phyloP scores from a whole-genome alignment of 2,329 filamentous ascomycete genomes.

The Aureobasidium leucospermi region DNA sequence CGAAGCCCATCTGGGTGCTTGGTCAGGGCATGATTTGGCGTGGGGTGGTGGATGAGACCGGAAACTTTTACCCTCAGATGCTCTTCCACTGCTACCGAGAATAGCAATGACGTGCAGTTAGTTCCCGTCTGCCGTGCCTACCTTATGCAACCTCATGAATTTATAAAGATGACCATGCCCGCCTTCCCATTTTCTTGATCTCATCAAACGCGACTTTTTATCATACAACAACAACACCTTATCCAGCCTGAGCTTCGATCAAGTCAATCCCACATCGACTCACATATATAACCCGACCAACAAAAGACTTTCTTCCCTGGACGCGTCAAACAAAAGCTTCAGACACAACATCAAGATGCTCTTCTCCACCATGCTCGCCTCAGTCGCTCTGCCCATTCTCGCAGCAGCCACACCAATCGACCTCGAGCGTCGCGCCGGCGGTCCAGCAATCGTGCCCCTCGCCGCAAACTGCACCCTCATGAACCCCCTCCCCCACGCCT shows the following conservation, averaged over 20 bases:
- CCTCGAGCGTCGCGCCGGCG: constrained; percentile 26
- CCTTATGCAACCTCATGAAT: background rate
- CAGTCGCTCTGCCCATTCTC: constrained; percentile 2
- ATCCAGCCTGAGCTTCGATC: background rate
- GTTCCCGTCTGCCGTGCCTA: background rate
- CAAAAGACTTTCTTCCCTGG: background rate
- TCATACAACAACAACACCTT: background rate
- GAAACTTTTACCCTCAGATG: background rate
- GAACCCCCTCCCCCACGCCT: constrained; percentile 22
- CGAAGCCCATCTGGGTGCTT: too few species aligned
- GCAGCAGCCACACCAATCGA: constrained; percentile 11
- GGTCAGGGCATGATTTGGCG: background rate
- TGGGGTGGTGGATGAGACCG: background rate
- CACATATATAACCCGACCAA: background rate
- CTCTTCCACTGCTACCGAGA: background rate
- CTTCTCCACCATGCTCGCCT: constrained; percentile 10
- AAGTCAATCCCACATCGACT: background rate
- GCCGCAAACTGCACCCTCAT: constrained; percentile 30
- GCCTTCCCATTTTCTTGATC: background rate
- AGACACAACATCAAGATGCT: background rate
- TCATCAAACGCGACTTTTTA: background rate
- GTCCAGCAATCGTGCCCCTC: constrained; percentile 27
- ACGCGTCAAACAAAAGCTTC: background rate
- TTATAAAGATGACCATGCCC: background rate
- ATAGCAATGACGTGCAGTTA: constrained; percentile 12